Evolutionary conservation across 345 rosid genomes (phyloP).

Genomic region (Sisymbrium altissimum): DNA sequence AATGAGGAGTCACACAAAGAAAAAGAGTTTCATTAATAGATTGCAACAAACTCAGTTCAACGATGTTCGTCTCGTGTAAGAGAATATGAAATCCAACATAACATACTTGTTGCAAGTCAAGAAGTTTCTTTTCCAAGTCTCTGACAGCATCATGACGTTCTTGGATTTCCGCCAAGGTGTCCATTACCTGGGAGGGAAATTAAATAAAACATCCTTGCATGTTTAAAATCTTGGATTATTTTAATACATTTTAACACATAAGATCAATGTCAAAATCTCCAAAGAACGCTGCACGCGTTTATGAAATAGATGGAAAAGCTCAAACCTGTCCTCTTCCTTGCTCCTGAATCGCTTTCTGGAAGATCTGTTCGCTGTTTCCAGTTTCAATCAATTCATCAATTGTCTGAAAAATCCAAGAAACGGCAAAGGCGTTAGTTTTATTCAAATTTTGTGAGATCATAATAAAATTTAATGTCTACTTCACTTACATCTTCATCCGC

Average conservation of each 20-base stretch:
- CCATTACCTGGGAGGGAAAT: slow-evolving; percentile 52
- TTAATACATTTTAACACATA: neutral
- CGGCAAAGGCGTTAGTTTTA: neutral
- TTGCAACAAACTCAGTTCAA: neutral
- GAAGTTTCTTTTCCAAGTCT: slow-evolving; percentile 89
- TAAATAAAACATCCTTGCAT: neutral
- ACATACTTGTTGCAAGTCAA: slow-evolving; percentile 81
- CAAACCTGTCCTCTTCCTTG: slow-evolving; percentile 90
- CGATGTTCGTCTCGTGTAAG: neutral
- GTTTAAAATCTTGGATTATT: neutral
- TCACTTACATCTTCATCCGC: slow-evolving; percentile 38
- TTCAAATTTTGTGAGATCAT: slow-evolving; percentile 7
- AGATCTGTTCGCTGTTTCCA: slow-evolving; percentile 91
- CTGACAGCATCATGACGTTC: slow-evolving; percentile 91
- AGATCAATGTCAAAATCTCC: neutral
- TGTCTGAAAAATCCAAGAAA: slow-evolving; percentile 42
- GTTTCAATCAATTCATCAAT: slow-evolving; percentile 87
- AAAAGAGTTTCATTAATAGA: neutral
- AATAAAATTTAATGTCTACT: neutral
- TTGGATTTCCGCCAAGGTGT: slow-evolving; percentile 88
- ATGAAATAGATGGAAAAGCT: neutral
- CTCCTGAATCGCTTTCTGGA: slow-evolving; percentile 88
- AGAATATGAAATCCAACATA: slow-evolving; percentile 17
- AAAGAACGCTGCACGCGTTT: too few species aligned
- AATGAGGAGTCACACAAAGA: neutral